Base-by-base conservation (phyloP, 257 asterid genomes). In the Solanum pimpinellifolium region DNA sequence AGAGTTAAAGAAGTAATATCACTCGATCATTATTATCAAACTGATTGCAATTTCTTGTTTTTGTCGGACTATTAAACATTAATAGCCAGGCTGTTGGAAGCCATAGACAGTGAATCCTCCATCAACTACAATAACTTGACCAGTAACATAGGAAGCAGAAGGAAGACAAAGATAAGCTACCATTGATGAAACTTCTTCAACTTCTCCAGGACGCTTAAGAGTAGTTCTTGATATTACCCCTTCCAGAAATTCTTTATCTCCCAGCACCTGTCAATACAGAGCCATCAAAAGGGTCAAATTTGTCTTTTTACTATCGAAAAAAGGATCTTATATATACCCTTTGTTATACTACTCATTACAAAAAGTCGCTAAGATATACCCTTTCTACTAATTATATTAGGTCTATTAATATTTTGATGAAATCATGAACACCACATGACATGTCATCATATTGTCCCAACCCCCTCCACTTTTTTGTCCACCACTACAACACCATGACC, bases 141-240 rank as follows among this genome's bases (percentile, higher is more conserved):
- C 98, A 37, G 96, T 94, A 15, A 94, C 91, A 82, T 94, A 94
- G 0, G 98, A 94, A 84, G 98, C 98, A 81, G 95, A 92, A n/a
- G 98, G 98, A 65, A 96, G 98, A 89, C 98, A 96, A 20, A 96
- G 95, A 90, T 90, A 96, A 66, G 98, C 96, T 9, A 94, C 98
- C 86, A 94, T 60, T 6, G 96, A 93, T 16, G 98, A 94, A 11
- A 94, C 97, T 89, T 96, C 99, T 81, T 91, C 85, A 0, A 95
- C 91, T 91, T 96, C 96, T 87, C 98, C 97, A 2, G 90, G 90
- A 21, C 98, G 97, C 82, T 88, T 87, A 42, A 94, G 91, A 60
- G 98, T 98, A 21, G 98, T 94, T 90, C 96, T 90, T 0, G 96
- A 91, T 88, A 88, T 76, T 81, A 96, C 84, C 39, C 68, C 82